phyloP scores from a whole-genome alignment of 2,329 filamentous ascomycete genomes.

The Eutypa lata region DNA sequence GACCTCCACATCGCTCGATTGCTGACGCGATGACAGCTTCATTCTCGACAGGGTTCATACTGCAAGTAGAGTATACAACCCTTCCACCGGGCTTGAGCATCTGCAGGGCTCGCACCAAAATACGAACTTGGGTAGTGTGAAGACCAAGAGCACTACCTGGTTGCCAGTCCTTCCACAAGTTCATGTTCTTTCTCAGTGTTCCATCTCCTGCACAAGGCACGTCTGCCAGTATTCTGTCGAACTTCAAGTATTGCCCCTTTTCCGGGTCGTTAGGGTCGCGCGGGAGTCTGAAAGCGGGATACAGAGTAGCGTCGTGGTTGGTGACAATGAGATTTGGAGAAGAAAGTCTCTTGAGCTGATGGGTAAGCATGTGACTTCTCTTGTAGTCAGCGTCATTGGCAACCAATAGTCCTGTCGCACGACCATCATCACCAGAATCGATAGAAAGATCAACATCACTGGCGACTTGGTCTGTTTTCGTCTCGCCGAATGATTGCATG shows the following conservation, averaged over 20 bases:
- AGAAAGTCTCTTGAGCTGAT: constrained; percentile 95
- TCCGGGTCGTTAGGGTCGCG: constrained; percentile 51
- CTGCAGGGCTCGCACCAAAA: constrained; percentile 86
- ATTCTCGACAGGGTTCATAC: constrained; percentile 97
- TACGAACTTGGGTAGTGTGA: constrained; percentile 81
- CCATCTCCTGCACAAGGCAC: constrained; percentile 97
- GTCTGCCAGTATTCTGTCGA: constrained; percentile 93
- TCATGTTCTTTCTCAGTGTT: constrained; percentile 87
- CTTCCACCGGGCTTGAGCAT: constrained; percentile 94
- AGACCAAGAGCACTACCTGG: constrained; percentile 84
- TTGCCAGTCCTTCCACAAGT: constrained; percentile 93
- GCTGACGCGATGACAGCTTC: constrained; percentile 87
- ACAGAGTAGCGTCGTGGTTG: constrained; percentile 96
- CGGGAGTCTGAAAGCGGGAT: constrained; percentile 85
- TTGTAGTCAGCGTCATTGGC: constrained; percentile 98
- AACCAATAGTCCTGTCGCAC: constrained; percentile 86
- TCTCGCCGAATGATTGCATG: constrained; percentile 54
- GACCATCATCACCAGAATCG: constrained; percentile 71
- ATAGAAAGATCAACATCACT: constrained; percentile 53
- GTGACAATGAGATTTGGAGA: constrained; percentile 96
- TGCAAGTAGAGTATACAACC: constrained; percentile 97
- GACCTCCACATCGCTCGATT: constrained; percentile 84
- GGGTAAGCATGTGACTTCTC: constrained; percentile 93
- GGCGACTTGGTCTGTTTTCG: constrained; percentile 33
- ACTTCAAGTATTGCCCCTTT: constrained; percentile 78